phyloP scores from a whole-genome alignment of 208 protist genomes.

The Crithidia expoeki region DNA sequence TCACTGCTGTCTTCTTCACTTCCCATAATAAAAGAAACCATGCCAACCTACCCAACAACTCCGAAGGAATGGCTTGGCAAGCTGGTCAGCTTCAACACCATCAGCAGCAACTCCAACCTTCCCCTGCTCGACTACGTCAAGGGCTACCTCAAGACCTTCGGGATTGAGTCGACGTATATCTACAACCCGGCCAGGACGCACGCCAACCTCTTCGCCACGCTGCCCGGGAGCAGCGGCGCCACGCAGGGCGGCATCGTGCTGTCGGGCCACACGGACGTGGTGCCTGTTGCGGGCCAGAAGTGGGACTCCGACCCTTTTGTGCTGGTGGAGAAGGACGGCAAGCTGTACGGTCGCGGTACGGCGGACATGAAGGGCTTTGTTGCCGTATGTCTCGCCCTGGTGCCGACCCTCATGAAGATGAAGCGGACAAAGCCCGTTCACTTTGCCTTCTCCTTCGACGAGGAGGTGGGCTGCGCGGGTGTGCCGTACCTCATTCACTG shows the following conservation, averaged over 20 bases:
- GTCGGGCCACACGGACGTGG: slow-evolving; percentile 63
- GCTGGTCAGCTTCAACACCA: slow-evolving; percentile 48
- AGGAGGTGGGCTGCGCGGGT: slow-evolving; percentile 49
- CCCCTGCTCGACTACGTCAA: slow-evolving; percentile 28
- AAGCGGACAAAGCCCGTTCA: slow-evolving; percentile 56
- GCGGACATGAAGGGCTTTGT: slow-evolving; percentile 73
- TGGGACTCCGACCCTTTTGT: slow-evolving; percentile 64
- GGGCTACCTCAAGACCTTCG: slow-evolving; percentile 37
- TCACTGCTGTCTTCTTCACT: too few relatives aligned
- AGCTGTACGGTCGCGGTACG: slow-evolving; percentile 59
- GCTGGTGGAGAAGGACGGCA: slow-evolving; percentile 54
- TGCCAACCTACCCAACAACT: slow-evolving; percentile 1
- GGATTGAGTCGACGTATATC: slow-evolving; percentile 41
- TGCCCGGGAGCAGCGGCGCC: slow-evolving; percentile 42
- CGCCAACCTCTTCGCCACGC: slow-evolving; percentile 63
- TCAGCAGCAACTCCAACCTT: slow-evolving; percentile 12
- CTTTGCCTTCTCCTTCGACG: slow-evolving; percentile 60
- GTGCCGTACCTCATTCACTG: slow-evolving; percentile 39
- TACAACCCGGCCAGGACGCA: slow-evolving; percentile 47
- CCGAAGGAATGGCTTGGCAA: slow-evolving; percentile 49
- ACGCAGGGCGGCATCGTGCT: slow-evolving; percentile 58
- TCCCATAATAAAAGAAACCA: neutral
- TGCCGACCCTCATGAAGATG: slow-evolving; percentile 46
- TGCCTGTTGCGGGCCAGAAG: slow-evolving; percentile 60
- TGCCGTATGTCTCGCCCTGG: slow-evolving; percentile 48